phyloP scores from a whole-genome alignment of 495 filamentous ascomycete species.

The Aspergillus panamensis region DNA sequence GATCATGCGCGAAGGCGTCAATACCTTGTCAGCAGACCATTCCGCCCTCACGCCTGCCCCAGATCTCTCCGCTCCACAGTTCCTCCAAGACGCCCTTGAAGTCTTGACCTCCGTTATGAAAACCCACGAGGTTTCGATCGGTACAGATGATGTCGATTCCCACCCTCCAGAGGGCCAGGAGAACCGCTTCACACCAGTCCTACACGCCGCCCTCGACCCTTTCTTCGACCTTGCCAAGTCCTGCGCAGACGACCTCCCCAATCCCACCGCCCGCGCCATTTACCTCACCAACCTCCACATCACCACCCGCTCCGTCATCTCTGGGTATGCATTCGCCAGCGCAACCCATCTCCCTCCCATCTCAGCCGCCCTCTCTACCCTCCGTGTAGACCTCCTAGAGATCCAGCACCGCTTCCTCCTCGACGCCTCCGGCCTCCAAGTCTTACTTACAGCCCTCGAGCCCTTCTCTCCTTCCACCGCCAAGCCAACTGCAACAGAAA shows the following conservation, averaged over 20 bases:
- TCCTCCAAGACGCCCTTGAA: constrained; percentile 76
- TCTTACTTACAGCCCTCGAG: constrained; percentile 62
- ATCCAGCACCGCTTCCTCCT: constrained; percentile 63
- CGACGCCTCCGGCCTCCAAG: constrained; percentile 65
- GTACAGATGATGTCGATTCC: constrained; percentile 52
- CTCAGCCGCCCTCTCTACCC: constrained; percentile 36
- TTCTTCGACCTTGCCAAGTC: constrained; percentile 72
- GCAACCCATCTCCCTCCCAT: constrained; percentile 37
- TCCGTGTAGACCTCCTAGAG: constrained; percentile 41
- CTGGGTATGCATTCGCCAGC: constrained; percentile 42
- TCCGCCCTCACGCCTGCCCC: constrained; percentile 45
- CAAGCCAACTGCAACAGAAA: constrained; percentile 26
- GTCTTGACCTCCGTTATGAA: constrained; percentile 71
- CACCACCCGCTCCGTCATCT: constrained; percentile 43
- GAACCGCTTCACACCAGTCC: constrained; percentile 65
- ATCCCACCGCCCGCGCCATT: constrained; percentile 58
- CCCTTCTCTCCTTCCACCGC: constrained; percentile 34
- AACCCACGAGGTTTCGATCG: constrained; percentile 77
- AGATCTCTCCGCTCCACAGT: constrained; percentile 77
- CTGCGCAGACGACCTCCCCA: constrained; percentile 57
- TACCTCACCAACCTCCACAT: constrained; percentile 82
- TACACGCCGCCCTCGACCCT: constrained; percentile 80
- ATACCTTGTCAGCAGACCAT: constrained; percentile 67
- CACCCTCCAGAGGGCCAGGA: constrained; percentile 19
- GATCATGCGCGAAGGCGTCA: constrained; percentile 73